Evolutionary conservation across 176 grass and related monocot genomes (phyloP).

Genomic region (Phoenix dactylifera): DNA sequence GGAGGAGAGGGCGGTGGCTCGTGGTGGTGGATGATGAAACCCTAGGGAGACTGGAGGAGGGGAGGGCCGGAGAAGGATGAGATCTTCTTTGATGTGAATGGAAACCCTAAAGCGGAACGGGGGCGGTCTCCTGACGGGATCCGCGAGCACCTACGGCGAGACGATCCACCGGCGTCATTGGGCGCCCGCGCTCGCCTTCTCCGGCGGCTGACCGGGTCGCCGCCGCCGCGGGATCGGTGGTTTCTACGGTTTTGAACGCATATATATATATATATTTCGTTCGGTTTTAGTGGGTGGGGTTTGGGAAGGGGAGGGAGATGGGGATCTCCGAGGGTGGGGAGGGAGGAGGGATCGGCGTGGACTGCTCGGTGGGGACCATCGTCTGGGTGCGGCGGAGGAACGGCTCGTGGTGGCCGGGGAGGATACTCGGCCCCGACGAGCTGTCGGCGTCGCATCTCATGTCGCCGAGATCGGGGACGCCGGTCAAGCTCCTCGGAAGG

Average conservation of each 20-base stretch:
- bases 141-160: neutral
- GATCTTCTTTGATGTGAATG: constrained; percentile 2
- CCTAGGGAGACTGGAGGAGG: neutral
- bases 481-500: constrained; percentile 94
- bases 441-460: constrained; percentile 89
- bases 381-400: constrained; percentile 98
- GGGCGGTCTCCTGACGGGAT: neutral
- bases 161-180: neutral
- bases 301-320: constrained; percentile 25
- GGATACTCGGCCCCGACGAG: constrained; percentile 80
- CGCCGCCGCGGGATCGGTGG: neutral
- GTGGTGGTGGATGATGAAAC: neutral
- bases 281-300: neutral
- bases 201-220: neutral
- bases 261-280: too few relatives aligned
- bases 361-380: constrained; percentile 81
- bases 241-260: too few relatives aligned
- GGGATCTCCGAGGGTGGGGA: constrained; percentile 49
- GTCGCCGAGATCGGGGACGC: constrained; percentile 93
- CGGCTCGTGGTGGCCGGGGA: constrained; percentile 95
- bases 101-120: neutral
- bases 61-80: neutral
- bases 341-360: constrained; percentile 41
- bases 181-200: neutral
- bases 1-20: constrained; percentile 2